These are phyloP conservation scores for Salvia hispanica DNA, from an alignment of 257 asterid genomes.

Conservation along the genomic window DNA sequence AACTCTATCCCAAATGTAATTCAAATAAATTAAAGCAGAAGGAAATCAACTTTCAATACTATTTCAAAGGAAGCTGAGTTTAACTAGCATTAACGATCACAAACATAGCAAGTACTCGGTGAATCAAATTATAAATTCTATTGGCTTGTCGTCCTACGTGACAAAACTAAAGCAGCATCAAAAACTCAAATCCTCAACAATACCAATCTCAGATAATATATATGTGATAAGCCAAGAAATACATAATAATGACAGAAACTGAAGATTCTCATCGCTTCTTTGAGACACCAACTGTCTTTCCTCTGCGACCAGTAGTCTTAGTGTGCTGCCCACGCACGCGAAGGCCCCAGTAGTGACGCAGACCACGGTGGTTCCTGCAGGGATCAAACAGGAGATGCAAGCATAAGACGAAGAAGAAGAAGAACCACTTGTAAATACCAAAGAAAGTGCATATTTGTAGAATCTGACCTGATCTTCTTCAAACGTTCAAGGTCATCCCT, in stretches of 20 bases:
- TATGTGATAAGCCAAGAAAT: background rate
- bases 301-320: slow-evolving; percentile 90
- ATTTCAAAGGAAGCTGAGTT: background rate
- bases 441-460: background rate
- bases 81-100: background rate
- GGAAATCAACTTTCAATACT: too few species aligned
- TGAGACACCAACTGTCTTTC: slow-evolving; percentile 95
- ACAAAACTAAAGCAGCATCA: background rate
- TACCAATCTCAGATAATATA: background rate
- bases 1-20: too few species aligned
- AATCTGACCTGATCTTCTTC: slow-evolving; percentile 57
- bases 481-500: slow-evolving; percentile 68
- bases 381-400: background rate
- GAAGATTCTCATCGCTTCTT: slow-evolving; percentile 68
- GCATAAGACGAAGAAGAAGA: background rate
- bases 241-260: background rate
- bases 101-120: too few species aligned
- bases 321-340: slow-evolving; percentile 97
- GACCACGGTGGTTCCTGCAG: slow-evolving; percentile 73
- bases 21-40: too few species aligned
- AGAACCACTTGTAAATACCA: too few species aligned
- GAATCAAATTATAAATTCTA: background rate
- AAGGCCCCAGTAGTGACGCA: slow-evolving; percentile 90
- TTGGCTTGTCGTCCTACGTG: background rate
- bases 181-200: background rate